These are phyloP conservation scores for Clitopilus hobsonii DNA, from an alignment of 768 basidiomycete species.

Conservation along the genomic window DNA sequence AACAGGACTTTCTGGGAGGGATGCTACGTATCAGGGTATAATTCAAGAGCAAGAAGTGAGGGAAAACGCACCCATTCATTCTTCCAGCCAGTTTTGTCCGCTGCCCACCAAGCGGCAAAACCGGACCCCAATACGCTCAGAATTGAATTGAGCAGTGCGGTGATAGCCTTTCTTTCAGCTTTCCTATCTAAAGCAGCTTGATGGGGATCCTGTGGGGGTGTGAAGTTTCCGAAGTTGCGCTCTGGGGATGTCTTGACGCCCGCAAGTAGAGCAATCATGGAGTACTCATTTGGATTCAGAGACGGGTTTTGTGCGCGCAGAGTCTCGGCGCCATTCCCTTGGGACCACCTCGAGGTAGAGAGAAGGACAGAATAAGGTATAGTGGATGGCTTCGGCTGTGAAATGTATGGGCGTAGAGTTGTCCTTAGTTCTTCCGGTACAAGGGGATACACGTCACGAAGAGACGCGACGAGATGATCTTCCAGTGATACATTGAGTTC, in stretches of 20 bases:
- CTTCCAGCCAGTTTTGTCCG: conserved; percentile 56
- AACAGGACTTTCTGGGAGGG: conserved; percentile 51
- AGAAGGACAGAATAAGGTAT: conserved; percentile 62
- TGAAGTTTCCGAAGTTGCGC: conserved; percentile 55
- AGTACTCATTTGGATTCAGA: conserved; percentile 51
- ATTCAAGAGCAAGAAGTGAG: not conserved
- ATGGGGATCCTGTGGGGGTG: conserved; percentile 41
- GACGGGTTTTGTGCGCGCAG: conserved; percentile 34
- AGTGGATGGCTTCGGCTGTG: conserved; percentile 29
- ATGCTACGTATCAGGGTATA: conserved; percentile 1
- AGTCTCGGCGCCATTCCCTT: conserved; percentile 40
- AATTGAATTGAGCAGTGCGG: conserved; percentile 65
- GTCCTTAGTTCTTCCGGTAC: conserved; percentile 41
- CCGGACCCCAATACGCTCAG: conserved; percentile 67
- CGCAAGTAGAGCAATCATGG: conserved; percentile 72
- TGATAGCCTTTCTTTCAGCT: conserved; percentile 62
- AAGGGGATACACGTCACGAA: conserved; percentile 39
- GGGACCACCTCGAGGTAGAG: conserved; percentile 65
- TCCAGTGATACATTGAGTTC: conserved; percentile 66
- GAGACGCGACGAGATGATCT: conserved; percentile 47
- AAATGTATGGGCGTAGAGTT: conserved; percentile 36
- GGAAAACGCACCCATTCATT: conserved; percentile 79
- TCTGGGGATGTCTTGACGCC: conserved; percentile 78
- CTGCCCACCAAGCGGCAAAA: conserved; percentile 70
- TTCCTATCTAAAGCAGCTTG: conserved; percentile 38